Conservation (phyloP, 2,329 filamentous ascomycete species). For the Tolypocladium amazonense region DNA sequence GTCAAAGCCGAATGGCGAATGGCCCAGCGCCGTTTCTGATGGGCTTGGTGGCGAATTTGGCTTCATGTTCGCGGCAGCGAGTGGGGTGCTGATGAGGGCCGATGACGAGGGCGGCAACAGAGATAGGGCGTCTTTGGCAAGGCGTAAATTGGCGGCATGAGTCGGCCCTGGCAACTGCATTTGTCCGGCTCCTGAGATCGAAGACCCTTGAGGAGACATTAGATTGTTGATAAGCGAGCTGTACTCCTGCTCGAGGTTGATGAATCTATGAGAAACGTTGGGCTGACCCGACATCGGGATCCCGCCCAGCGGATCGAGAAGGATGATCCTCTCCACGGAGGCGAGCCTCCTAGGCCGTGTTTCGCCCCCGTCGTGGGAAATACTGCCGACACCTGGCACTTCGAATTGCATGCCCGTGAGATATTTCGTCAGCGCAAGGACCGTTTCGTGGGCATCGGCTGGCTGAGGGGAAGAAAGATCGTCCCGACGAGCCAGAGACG, state of each 20-base stretch:
- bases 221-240: constrained; percentile 56
- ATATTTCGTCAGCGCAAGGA: constrained; percentile 68
- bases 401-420: constrained; percentile 55
- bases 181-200: constrained; percentile 18
- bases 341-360: constrained; percentile 37
- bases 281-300: constrained; percentile 52
- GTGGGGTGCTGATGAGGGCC: constrained; percentile 76
- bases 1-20: constrained; percentile 39
- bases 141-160: constrained; percentile 59
- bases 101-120: constrained; percentile 78
- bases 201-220: constrained; percentile 16
- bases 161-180: constrained; percentile 23
- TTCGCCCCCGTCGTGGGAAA: constrained; percentile 16
- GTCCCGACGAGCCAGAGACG: constrained; percentile 29
- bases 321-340: constrained; percentile 72
- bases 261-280: constrained; percentile 43
- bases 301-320: constrained; percentile 79
- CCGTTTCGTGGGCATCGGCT: constrained; percentile 46
- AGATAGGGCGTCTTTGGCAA: constrained; percentile 60
- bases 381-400: background rate
- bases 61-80: constrained; percentile 55
- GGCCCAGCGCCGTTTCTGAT: constrained; percentile 24
- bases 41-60: constrained; percentile 23
- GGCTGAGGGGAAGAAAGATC: constrained; percentile 26
- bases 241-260: constrained; percentile 91